Evolutionary conservation across 148 eudicot genomes (phyloP).

Genomic region (Dysphania ambrosioides): DNA sequence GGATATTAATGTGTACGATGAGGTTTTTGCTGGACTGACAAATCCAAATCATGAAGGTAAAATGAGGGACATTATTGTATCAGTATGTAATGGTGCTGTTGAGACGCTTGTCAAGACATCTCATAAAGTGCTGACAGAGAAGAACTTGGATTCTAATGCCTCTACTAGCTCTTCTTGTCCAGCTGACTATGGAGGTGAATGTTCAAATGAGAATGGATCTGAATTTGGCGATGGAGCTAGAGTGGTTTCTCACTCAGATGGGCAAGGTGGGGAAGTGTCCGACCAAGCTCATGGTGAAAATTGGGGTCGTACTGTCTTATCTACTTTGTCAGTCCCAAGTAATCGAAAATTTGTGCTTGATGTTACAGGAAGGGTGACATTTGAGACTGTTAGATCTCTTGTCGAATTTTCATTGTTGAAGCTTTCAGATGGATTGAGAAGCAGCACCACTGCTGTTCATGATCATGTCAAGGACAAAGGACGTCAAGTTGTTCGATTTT

Average conservation of each 20-base stretch:
- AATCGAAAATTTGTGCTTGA: conserved; percentile 66
- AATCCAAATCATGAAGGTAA: conserved; percentile 68
- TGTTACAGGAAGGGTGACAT: conserved; percentile 80
- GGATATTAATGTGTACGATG: conserved; percentile 62
- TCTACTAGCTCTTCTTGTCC: conserved; percentile 22
- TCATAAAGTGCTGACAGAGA: conserved; percentile 60
- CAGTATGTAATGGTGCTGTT: conserved; percentile 69
- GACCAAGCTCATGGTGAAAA: conserved; percentile 32
- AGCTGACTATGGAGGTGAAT: conserved; percentile 15
- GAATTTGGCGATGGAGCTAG: conserved; percentile 18
- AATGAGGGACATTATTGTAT: conserved; percentile 54
- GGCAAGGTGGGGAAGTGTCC: conserved; percentile 14
- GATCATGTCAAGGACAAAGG: conserved; percentile 60
- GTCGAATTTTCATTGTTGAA: conserved; percentile 49
- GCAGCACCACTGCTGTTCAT: conserved; percentile 41
- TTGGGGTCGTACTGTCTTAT: conserved; percentile 56
- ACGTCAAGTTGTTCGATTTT: conserved; percentile 50
- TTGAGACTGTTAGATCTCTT: conserved; percentile 62
- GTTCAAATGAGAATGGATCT: conserved; percentile 10
- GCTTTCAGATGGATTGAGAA: conserved; percentile 49
- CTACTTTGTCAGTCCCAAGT: conserved; percentile 70
- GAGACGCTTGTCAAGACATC: conserved; percentile 83
- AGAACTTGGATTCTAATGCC: conserved; percentile 23
- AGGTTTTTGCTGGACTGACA: conserved; percentile 64
- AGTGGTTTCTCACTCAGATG: not conserved